Evolutionary conservation across 148 eudicot genomes (phyloP).

Genomic region (Silene latifolia): DNA sequence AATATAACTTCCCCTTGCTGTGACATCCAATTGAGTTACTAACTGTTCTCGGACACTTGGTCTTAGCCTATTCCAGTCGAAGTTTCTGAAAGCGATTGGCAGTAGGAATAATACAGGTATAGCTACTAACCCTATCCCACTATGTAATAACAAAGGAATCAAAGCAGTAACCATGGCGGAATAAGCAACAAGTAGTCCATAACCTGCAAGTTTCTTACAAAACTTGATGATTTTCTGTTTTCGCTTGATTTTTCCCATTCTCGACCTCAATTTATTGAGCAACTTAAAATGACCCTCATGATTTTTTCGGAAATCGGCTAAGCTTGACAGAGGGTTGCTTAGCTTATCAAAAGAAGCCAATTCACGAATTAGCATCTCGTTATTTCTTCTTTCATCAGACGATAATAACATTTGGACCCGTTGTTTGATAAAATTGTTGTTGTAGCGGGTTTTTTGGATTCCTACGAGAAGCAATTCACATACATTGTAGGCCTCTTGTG

Average conservation of each 20-base stretch:
- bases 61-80: constrained; percentile 17
- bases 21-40: constrained; percentile 51
- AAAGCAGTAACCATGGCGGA: constrained; percentile 30
- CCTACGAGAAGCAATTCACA: constrained; percentile 50
- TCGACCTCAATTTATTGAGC: constrained; percentile 34
- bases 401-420: constrained; percentile 26
- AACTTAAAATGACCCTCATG: constrained; percentile 32
- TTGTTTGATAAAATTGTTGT: constrained; percentile 29
- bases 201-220: constrained; percentile 33
- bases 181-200: constrained; percentile 23
- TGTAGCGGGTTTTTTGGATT: constrained; percentile 41
- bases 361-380: constrained; percentile 23
- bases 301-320: constrained; percentile 24
- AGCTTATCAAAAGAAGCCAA: constrained; percentile 37
- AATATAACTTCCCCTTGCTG: constrained; percentile 57
- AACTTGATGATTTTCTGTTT: constrained; percentile 34
- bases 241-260: constrained; percentile 32
- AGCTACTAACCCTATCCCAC: too few relatives aligned
- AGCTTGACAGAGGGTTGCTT: constrained; percentile 47
- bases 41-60: constrained; percentile 22
- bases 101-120: neutral
- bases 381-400: neutral
- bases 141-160: constrained; percentile 34
- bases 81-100: constrained; percentile 19
- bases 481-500: constrained; percentile 42